Percentiles rank a stretch among this genome's conserved stretches.
These are phyloP conservation scores for Rasamsonia emersonii DNA, from an alignment of 2,329 filamentous ascomycete species.

Conservation along the genomic window DNA sequence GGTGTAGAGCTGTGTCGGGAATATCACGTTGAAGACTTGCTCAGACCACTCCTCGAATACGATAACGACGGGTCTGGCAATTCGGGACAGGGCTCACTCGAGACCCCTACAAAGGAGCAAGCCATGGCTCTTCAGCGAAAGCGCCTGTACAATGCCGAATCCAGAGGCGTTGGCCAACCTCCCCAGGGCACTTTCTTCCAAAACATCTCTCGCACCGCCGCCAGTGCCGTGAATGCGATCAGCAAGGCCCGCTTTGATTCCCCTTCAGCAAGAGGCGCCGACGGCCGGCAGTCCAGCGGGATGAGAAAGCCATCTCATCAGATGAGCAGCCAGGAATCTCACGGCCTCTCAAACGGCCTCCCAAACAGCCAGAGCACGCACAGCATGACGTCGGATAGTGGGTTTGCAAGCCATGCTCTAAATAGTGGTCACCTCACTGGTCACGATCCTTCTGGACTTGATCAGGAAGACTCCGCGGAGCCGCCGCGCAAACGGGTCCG, in stretches of 20 bases:
- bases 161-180: slow-evolving; percentile 52
- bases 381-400: slow-evolving; percentile 65
- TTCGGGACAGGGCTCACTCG: slow-evolving; percentile 65
- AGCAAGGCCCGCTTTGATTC: slow-evolving; percentile 94
- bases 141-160: slow-evolving; percentile 78
- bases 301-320: slow-evolving; percentile 63
- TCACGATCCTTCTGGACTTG: slow-evolving; percentile 36
- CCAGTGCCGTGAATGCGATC: slow-evolving; percentile 87
- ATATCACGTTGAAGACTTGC: slow-evolving; percentile 47
- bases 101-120: slow-evolving; percentile 97
- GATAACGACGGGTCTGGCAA: slow-evolving; percentile 51
- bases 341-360: slow-evolving; percentile 67
- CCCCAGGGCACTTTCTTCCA: slow-evolving; percentile 88
- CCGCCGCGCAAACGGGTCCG: slow-evolving; percentile 72
- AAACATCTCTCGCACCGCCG: slow-evolving; percentile 89
- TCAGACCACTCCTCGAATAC: slow-evolving; percentile 42
- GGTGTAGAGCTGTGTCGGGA: slow-evolving; percentile 84
- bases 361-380: slow-evolving; percentile 71
- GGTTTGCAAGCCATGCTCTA: slow-evolving; percentile 59
- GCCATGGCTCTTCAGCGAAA: slow-evolving; percentile 95
- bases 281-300: slow-evolving; percentile 57
- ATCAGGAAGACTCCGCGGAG: slow-evolving; percentile 54
- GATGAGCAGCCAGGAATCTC: slow-evolving; percentile 52
- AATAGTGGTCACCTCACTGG: slow-evolving; percentile 33
- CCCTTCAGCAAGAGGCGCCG: slow-evolving; percentile 59